Evolutionary conservation across 1,139 yeast genomes (phyloP).

Genomic region (Blastobotrys raffinosifermentans): DNA sequence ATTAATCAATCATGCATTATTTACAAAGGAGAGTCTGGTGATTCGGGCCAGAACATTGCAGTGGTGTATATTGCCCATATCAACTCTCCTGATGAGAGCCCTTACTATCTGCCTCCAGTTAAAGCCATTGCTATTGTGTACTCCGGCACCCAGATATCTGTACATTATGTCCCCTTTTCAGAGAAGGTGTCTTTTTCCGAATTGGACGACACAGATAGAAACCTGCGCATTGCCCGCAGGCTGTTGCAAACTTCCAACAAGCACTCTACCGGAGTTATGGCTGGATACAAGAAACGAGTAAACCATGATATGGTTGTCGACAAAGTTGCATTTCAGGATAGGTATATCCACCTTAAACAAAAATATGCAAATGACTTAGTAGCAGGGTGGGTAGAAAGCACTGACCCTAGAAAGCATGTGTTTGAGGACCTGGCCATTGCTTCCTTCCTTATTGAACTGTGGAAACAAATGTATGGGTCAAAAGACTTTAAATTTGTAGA

Average conservation of each 20-base stretch:
- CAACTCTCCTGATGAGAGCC: slow-evolving; percentile 53
- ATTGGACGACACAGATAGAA: slow-evolving; percentile 44
- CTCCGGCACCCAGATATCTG: slow-evolving; percentile 49
- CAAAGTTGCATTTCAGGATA: slow-evolving; percentile 74
- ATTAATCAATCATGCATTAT: slow-evolving; percentile 81
- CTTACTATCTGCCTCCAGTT: slow-evolving; percentile 83
- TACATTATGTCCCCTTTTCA: slow-evolving; percentile 78
- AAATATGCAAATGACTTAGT: slow-evolving; percentile 72
- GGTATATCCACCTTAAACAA: slow-evolving; percentile 74
- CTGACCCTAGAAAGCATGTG: slow-evolving; percentile 94
- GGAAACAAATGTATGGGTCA: slow-evolving; percentile 56
- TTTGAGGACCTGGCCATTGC: slow-evolving; percentile 96
- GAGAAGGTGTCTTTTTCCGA: too few relatives aligned
- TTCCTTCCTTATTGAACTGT: slow-evolving; percentile 84
- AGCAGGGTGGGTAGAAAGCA: slow-evolving; percentile 84
- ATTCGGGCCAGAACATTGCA: slow-evolving; percentile 34
- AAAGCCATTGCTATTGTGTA: slow-evolving; percentile 71
- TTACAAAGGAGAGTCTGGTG: slow-evolving; percentile 19
- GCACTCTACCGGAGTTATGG: slow-evolving; percentile 76
- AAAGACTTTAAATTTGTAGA: slow-evolving; percentile 69
- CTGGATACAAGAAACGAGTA: slow-evolving; percentile 84
- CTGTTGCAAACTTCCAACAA: slow-evolving; percentile 72
- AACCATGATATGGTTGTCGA: slow-evolving; percentile 83
- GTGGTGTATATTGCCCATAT: slow-evolving; percentile 78
- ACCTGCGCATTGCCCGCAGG: slow-evolving; percentile 74